Evolutionary conservation across 306 rosid genomes (phyloP).

Genomic region (Citrullus mucosospermus): DNA sequence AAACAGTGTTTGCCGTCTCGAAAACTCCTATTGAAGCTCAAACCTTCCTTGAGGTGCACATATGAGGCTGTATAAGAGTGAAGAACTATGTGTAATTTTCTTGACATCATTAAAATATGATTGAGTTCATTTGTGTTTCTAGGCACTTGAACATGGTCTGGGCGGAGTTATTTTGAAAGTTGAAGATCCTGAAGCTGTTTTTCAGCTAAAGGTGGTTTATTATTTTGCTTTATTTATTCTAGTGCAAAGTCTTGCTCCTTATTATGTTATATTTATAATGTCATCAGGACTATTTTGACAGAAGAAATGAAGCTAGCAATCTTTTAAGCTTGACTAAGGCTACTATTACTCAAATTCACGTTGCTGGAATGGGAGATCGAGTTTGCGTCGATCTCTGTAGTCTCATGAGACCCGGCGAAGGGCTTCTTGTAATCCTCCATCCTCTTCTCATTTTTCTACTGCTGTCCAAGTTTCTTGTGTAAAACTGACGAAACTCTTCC

Average conservation of each 20-base stretch:
- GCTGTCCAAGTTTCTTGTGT: neutral
- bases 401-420: slow-evolving; percentile 89
- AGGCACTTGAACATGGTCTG: slow-evolving; percentile 84
- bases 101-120: neutral
- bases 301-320: slow-evolving; percentile 49
- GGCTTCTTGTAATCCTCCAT: slow-evolving; percentile 53
- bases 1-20: slow-evolving; percentile 57
- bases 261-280: slow-evolving; percentile 11
- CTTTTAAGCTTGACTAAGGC: slow-evolving; percentile 65
- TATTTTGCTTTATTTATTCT: slow-evolving; percentile 5
- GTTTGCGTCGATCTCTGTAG: slow-evolving; percentile 92
- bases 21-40: slow-evolving; percentile 49
- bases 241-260: slow-evolving; percentile 17
- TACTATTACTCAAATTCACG: slow-evolving; percentile 48
- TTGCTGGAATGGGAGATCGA: slow-evolving; percentile 87
- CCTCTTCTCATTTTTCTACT: neutral
- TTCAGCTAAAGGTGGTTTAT: slow-evolving; percentile 61
- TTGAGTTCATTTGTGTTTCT: slow-evolving; percentile 12
- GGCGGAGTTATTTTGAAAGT: slow-evolving; percentile 83
- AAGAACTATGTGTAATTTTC: neutral
- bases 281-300: slow-evolving; percentile 79
- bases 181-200: slow-evolving; percentile 57
- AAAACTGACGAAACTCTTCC: neutral
- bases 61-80: neutral
- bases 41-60: slow-evolving; percentile 66